Base-by-base conservation (phyloP, 2,329 filamentous ascomycete genomes). In the Aspergillus sp. region DNA sequence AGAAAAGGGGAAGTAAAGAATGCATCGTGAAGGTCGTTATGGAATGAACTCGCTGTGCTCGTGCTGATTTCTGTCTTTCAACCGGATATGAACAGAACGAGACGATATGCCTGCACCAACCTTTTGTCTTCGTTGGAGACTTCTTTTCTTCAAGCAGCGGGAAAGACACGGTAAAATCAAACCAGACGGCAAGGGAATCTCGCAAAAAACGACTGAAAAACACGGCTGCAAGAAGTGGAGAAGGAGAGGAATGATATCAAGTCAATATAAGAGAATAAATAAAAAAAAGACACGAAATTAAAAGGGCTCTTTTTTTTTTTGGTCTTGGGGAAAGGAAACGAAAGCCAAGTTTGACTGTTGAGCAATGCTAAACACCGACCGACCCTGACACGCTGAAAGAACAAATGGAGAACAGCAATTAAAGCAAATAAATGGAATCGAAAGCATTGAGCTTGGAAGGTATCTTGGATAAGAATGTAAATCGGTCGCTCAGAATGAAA, bases 391-490 rank as follows among this genome's bases (percentile, higher is more conserved):
- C 37, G 47, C 37, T 44, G 42, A 35, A 52, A 39, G 19, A 19
- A 19, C 19, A 19, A 19, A 19, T 19, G 19, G 19, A 19, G 19
- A 19, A 19, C 19, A 35, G 41, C n/a, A 40, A 45, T 33, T 31
- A 48, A 42, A 32, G 44, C 46, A 48, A 48, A 11, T 39, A 39
- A 45, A 50, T 29, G 45, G 36, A 49, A 45, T 33, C 33, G 40
- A 48, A 40, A 44, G 44, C 39, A 38, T 35, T 36, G 44, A 49
- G 44, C 31, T 47, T 44, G 39, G 37, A 46, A 54, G 32, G 44
- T 49, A 53, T 50, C 45, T 51, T 30, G 33, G 29, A 13, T 28
- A 42, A 40, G 47, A 51, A 45, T 42, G 35, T 36, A 39, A 40
- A 46, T 37, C 26, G 43, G 41, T 38, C 34, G 4, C 36, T 19